Percentiles rank a stretch among this genome's conserved stretches.
phyloP scores from a whole-genome alignment of 345 rosid species.

The Chamaenerion angustifolium region DNA sequence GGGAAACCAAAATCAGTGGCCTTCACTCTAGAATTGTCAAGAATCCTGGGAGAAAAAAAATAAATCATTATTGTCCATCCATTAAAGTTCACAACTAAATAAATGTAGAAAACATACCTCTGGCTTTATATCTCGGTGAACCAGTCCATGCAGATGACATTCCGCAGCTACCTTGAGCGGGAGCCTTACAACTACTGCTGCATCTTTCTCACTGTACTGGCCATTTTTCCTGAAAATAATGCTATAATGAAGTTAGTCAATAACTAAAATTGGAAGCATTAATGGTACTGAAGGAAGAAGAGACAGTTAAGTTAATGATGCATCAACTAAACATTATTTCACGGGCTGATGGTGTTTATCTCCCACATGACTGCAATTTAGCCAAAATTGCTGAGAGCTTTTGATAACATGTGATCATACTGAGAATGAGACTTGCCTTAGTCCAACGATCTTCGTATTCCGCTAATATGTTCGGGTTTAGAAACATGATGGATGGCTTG shows the following conservation, averaged over 20 bases:
- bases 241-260: too few species aligned
- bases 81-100: too few species aligned
- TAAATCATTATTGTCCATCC: too few species aligned
- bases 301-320: not conserved
- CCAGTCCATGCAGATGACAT: conserved; percentile 83
- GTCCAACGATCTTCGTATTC: conserved; percentile 69
- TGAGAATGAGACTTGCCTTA: conserved; percentile 27
- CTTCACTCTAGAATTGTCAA: too few species aligned
- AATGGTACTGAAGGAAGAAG: not conserved
- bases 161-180: conserved; percentile 87
- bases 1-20: too few species aligned
- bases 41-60: too few species aligned
- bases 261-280: conserved; percentile 6
- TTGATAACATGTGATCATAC: conserved; percentile 5
- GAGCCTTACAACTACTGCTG: conserved; percentile 51
- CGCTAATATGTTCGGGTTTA: conserved; percentile 65
- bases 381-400: conserved; percentile 1
- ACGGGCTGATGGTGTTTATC: too few species aligned
- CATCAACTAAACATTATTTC: conserved; percentile 34
- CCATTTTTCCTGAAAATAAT: conserved; percentile 47
- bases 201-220: conserved; percentile 53
- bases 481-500: conserved; percentile 74
- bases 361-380: conserved; percentile 17
- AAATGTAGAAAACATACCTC: conserved; percentile 36
- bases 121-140: conserved; percentile 94